phyloP scores from a whole-genome alignment of 371 early-diverging fungal genomes.

The Circinella minor region DNA sequence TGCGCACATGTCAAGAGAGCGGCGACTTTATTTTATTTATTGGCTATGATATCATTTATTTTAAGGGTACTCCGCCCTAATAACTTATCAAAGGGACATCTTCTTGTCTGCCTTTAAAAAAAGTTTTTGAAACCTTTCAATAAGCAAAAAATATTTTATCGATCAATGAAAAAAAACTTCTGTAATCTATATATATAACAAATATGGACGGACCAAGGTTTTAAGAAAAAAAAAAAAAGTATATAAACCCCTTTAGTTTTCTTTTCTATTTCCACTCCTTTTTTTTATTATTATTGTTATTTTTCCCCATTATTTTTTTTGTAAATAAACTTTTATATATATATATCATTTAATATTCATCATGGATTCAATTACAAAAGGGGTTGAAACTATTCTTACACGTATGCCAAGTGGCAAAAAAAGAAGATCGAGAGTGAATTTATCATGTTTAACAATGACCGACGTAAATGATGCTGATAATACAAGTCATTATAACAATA shows the following conservation, averaged over 20 bases:
- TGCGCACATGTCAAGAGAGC: background rate
- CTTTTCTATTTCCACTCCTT: background rate
- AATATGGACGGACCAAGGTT: background rate
- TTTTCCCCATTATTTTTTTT: background rate
- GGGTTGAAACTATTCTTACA: constrained; percentile 10
- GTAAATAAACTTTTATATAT: background rate
- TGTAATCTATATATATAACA: constrained; percentile 2
- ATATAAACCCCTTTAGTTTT: too few relatives aligned
- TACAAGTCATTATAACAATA: background rate
- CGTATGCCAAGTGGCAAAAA: constrained; percentile 9
- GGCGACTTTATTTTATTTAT: background rate
- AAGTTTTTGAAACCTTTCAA: background rate
- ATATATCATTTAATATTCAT: background rate
- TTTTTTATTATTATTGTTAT: background rate
- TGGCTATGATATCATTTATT: background rate
- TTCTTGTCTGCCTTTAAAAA: constrained; percentile 13
- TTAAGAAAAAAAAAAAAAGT: too few relatives aligned
- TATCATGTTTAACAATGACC: constrained; percentile 2
- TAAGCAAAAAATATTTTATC: background rate
- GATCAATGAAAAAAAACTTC: background rate
- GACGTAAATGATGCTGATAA: too few relatives aligned
- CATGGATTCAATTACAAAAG: constrained; percentile 7
- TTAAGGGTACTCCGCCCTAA: background rate
- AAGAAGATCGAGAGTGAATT: background rate
- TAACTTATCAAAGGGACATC: constrained; percentile 1